These are phyloP conservation scores for Suillus tomentosus DNA, from an alignment of 768 basidiomycete species.

Conservation along the genomic window DNA sequence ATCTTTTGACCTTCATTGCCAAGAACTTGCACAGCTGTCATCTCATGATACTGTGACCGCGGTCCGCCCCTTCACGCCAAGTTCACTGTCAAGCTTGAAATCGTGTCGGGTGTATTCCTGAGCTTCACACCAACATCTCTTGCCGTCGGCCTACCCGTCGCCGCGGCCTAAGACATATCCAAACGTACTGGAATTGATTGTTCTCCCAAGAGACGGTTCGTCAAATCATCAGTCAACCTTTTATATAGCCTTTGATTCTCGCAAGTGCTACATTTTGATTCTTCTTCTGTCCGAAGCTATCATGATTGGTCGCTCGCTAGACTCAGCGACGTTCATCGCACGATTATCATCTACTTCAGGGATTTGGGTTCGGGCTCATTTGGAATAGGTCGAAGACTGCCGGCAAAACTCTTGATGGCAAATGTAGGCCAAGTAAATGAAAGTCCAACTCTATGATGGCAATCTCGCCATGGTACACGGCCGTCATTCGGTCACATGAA, in stretches of 20 bases:
- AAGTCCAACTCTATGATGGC: background rate
- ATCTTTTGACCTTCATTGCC: background rate
- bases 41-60: background rate
- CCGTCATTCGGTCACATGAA: background rate
- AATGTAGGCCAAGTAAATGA: background rate
- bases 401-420: background rate
- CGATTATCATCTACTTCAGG: background rate
- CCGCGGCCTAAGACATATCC: background rate
- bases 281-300: background rate
- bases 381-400: background rate
- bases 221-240: background rate
- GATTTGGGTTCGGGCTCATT: background rate
- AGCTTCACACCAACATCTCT: background rate
- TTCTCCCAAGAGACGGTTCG: background rate
- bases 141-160: background rate
- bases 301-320: background rate
- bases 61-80: background rate
- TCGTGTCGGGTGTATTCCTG: background rate
- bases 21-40: background rate
- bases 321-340: background rate
- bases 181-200: background rate
- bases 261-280: background rate
- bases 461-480: background rate
- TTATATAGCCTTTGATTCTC: background rate
- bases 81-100: background rate